A percentile compares a stretch with the other conserved stretches of the same genome.
Evolutionary conservation across 805 yeast species (phyloP).

Genomic region (Candida germanica): DNA sequence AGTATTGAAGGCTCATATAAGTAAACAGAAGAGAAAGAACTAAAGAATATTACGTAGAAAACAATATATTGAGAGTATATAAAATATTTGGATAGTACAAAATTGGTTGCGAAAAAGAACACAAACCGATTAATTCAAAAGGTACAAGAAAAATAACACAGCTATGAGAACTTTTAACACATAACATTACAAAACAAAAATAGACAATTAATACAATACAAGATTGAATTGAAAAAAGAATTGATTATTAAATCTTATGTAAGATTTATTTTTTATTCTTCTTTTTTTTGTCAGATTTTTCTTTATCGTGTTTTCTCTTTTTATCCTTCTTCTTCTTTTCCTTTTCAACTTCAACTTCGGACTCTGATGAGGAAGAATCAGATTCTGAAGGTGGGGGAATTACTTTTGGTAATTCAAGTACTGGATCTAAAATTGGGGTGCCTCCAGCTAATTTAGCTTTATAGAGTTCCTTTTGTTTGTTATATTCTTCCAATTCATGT

Average conservation of each 20-base stretch:
- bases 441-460: slow-evolving; percentile 23
- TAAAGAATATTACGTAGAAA: slow-evolving; percentile 37
- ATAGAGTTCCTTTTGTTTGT: slow-evolving; percentile 33
- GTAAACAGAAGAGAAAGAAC: slow-evolving; percentile 88
- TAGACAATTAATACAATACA: not conserved
- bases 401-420: slow-evolving; percentile 3
- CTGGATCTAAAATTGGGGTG: slow-evolving; percentile 7
- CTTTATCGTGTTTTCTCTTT: slow-evolving; percentile 23
- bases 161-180: too few relatives aligned
- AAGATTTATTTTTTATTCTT: slow-evolving; percentile 16
- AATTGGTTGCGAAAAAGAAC: not conserved
- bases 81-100: not conserved
- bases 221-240: not conserved
- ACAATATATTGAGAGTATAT: not conserved
- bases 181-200: too few relatives aligned
- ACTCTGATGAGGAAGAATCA: slow-evolving; percentile 4
- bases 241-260: not conserved
- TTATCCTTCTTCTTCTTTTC: slow-evolving; percentile 49
- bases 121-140: not conserved
- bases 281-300: slow-evolving; percentile 17
- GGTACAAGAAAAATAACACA: not conserved
- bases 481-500: slow-evolving; percentile 38
- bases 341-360: slow-evolving; percentile 6
- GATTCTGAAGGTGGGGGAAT: slow-evolving; percentile 1
- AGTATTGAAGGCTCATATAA: slow-evolving; percentile 79